Evolutionary conservation across 306 rosid genomes (phyloP).

Genomic region (Begonia peltatifolia): DNA sequence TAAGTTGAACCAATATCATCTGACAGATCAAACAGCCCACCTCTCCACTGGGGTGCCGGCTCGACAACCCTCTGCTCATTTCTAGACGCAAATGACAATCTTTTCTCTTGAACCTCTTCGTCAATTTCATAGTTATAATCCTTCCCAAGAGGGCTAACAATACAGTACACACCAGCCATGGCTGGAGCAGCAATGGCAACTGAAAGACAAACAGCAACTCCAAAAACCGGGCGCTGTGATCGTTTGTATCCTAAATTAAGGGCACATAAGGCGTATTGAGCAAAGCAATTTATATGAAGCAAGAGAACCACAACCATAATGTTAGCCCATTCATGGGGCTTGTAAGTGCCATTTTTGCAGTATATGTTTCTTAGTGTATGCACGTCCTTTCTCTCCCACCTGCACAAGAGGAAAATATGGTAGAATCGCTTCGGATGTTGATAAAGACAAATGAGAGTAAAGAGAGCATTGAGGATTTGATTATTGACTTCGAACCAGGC

Average conservation of each 20-base stretch:
- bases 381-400: slow-evolving; percentile 40
- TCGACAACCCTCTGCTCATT: slow-evolving; percentile 18
- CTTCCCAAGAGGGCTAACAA: slow-evolving; percentile 46
- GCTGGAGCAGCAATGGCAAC: slow-evolving; percentile 41
- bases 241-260: slow-evolving; percentile 38
- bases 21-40: slow-evolving; percentile 26
- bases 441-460: slow-evolving; percentile 50
- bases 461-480: slow-evolving; percentile 53
- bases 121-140: slow-evolving; percentile 18
- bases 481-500: slow-evolving; percentile 49
- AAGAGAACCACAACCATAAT: slow-evolving; percentile 34
- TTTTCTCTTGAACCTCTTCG: slow-evolving; percentile 23
- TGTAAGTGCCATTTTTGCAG: slow-evolving; percentile 35
- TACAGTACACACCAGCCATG: slow-evolving; percentile 29
- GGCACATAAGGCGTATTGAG: slow-evolving; percentile 48
- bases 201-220: slow-evolving; percentile 27
- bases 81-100: slow-evolving; percentile 20
- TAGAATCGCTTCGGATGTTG: slow-evolving; percentile 44
- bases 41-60: slow-evolving; percentile 37
- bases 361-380: slow-evolving; percentile 21
- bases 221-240: slow-evolving; percentile 28
- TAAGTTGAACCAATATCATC: slow-evolving; percentile 21
- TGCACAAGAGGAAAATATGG: slow-evolving; percentile 32
- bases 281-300: slow-evolving; percentile 49
- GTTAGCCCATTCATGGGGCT: slow-evolving; percentile 37